Base-by-base conservation (phyloP, 371 early-diverging fungal species). In the Rhizopus sp. region DNA sequence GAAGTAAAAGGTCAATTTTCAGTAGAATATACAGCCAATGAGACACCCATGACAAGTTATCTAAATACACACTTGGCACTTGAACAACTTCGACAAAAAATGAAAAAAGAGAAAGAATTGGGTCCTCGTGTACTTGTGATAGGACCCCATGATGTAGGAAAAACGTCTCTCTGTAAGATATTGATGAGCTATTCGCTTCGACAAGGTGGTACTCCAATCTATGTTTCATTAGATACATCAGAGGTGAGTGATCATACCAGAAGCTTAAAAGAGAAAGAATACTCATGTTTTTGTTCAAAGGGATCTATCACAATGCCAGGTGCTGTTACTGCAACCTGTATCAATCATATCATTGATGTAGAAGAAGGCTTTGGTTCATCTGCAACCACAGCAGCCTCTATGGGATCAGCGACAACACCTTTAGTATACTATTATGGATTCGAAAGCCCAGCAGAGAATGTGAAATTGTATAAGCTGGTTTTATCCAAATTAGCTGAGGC, bases 341-440 rank as follows among this genome's bases (percentile, higher is more conserved):
- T 96, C 4, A 77, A 77, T 31, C 83, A 90, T 17, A 77, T 86
- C 30, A 80, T 97, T 16, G 95, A 93, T 59, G 78, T 89, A 0
- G 95, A 96, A 62, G 92, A 93, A 62, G 95, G 90, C 8, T 88
- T 96, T 64, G 86, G 88, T 8, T 87, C 87, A 10, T 87, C 90
- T n/a, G 88, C 86, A 10, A 84, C 83, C 4, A 83, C 88, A 16
- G 77, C 87, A 4, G 85, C 87, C 2, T 83, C 85, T 0, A 78
- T 82, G 40, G 88, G 88, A 29, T 81, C 82, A 13, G 80, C 87
- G 0, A 85, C 85, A 1, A 83, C 89, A 67, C 96, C 98, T 17
- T 53, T 95, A 9, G 91, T 86, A 4, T 95, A 90, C 64, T 96
- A 94, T 67, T 96, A 91, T 69, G 98, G 98, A n/a, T 89, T 90